Evolutionary conservation across 75 land plant species (phyloP).

Genomic region (Adiantum capillusveneris): DNA sequence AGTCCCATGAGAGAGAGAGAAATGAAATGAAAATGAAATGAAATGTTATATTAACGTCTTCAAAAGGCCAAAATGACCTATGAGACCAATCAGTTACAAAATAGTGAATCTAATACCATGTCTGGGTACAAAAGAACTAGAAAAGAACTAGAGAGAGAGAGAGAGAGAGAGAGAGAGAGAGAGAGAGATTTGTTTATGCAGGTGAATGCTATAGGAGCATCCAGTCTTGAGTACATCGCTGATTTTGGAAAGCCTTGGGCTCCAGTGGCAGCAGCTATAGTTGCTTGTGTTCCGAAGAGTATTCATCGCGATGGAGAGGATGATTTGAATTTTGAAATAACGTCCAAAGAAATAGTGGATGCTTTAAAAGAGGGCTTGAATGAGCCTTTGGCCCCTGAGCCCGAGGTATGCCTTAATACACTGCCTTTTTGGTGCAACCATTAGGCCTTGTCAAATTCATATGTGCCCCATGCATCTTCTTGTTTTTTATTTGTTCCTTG

Average conservation of each 20-base stretch:
- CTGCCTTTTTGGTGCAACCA: too few species aligned
- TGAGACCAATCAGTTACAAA: too few species aligned
- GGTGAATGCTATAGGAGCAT: conserved; percentile 81
- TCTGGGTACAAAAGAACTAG: too few species aligned
- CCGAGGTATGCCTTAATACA: conserved; percentile 49
- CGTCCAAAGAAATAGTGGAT: conserved; percentile 64
- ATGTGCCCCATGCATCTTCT: too few species aligned
- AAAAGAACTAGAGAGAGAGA: not conserved
- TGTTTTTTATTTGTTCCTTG: too few species aligned
- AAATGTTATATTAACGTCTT: too few species aligned
- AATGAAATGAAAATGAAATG: too few species aligned
- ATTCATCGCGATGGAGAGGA: conserved; percentile 74
- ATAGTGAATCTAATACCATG: too few species aligned
- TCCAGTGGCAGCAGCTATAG: conserved; percentile 87
- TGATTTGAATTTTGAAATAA: conserved; percentile 63
- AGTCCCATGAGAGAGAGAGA: too few species aligned
- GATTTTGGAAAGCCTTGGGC: conserved; percentile 81
- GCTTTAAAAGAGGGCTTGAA: conserved; percentile 66
- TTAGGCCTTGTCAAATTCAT: too few species aligned
- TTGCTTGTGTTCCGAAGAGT: conserved; percentile 93
- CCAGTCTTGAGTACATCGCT: conserved; percentile 74
- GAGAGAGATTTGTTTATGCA: conserved; percentile 15
- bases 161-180: not conserved
- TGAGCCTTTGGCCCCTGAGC: conserved; percentile 80
- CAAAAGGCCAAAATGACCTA: too few species aligned